A percentile compares a stretch with the other conserved stretches of the same genome.
Evolutionary conservation across 805 yeast species (phyloP).

Genomic region (Candida coquimbonensis): DNA sequence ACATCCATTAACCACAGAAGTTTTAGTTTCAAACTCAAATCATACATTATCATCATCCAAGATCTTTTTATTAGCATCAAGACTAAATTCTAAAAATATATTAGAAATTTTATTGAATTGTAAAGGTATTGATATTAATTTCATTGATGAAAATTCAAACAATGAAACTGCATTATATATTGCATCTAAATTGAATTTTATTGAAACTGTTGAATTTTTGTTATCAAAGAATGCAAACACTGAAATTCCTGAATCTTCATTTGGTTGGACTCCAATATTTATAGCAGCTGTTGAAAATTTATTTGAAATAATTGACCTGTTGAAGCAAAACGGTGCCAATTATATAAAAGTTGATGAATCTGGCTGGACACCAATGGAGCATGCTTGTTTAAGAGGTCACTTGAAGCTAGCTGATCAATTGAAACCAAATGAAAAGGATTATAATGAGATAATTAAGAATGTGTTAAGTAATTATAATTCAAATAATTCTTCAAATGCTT

Average conservation of each 20-base stretch:
- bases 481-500: conserved; percentile 10
- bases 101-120: conserved; percentile 45
- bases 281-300: conserved; percentile 86
- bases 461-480: neutral
- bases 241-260: conserved; percentile 68
- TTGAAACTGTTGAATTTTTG: conserved; percentile 45
- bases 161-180: conserved; percentile 80
- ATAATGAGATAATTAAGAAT: conserved; percentile 24
- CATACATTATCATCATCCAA: conserved; percentile 42
- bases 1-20: conserved; percentile 70
- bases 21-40: conserved; percentile 42
- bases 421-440: conserved; percentile 35
- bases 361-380: conserved; percentile 98
- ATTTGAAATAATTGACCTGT: conserved; percentile 43
- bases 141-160: conserved; percentile 43
- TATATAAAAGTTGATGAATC: conserved; percentile 62
- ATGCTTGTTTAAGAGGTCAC: conserved; percentile 88
- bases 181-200: conserved; percentile 59
- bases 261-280: conserved; percentile 94
- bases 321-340: conserved; percentile 48
- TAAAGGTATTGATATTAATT: conserved; percentile 59
- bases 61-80: conserved; percentile 50
- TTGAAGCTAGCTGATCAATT: conserved; percentile 58
- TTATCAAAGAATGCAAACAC: conserved; percentile 59
- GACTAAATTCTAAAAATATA: conserved; percentile 54